Conservation (phyloP, 305 asterid genomes). For the Stenogyne calaminthoides region DNA sequence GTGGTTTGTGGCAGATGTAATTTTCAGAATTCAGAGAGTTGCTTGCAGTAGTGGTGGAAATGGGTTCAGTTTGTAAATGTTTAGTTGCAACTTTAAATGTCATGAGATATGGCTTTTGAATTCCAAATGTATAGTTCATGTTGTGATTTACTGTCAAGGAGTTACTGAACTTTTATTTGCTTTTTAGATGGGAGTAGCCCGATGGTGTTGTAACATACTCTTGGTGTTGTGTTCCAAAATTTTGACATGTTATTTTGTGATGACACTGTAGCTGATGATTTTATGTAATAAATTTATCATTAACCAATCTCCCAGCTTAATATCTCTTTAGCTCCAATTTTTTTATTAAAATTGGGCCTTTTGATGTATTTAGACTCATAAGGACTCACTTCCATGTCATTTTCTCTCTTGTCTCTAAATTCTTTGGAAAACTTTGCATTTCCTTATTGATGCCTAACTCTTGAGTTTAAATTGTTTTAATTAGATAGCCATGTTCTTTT, state of each 20-base stretch:
- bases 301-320: background rate
- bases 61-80: background rate
- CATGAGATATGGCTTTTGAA: background rate
- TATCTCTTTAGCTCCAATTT: background rate
- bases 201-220: background rate
- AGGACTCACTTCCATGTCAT: background rate
- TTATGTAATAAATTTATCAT: background rate
- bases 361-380: conserved; percentile 1
- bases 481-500: conserved; percentile 21
- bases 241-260: background rate
- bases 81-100: background rate
- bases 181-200: background rate
- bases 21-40: background rate
- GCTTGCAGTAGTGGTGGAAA: background rate
- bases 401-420: background rate
- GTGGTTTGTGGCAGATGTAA: conserved; percentile 1
- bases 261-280: conserved; percentile 1
- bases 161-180: background rate
- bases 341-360: background rate
- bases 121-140: background rate
- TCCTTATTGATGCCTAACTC: conserved; percentile 10
- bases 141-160: background rate
- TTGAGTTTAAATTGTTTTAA: conserved; percentile 8
- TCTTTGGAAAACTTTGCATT: background rate
- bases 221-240: conserved; percentile 3